Evolutionary conservation across 441 rosid genomes (phyloP).

Genomic region (Aleurites moluccanus): DNA sequence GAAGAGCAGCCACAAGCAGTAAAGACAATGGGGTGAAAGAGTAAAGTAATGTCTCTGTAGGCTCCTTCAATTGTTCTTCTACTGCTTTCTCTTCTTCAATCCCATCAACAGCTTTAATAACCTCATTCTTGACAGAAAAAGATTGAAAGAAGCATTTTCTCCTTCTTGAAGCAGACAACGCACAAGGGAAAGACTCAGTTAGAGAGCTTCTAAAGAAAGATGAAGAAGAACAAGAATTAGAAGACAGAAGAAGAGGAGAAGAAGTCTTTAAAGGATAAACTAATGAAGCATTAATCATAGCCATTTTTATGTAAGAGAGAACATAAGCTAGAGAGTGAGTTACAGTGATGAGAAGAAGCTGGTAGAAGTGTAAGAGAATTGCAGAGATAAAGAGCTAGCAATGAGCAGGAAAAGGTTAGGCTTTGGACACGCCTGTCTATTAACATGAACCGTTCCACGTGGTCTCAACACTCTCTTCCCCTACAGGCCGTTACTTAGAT

Average conservation of each 20-base stretch:
- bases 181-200: slow-evolving; percentile 18
- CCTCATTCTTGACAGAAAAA: slow-evolving; percentile 32
- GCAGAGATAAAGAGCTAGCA: neutral
- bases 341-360: neutral
- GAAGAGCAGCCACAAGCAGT: slow-evolving; percentile 66
- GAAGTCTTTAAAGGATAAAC: slow-evolving; percentile 21
- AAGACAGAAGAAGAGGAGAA: slow-evolving; percentile 26
- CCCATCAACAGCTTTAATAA: slow-evolving; percentile 16
- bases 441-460: slow-evolving; percentile 28
- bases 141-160: slow-evolving; percentile 20
- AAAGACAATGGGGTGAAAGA: slow-evolving; percentile 69
- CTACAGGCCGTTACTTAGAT: too few relatives aligned
- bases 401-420: slow-evolving; percentile 45
- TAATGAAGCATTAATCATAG: slow-evolving; percentile 39
- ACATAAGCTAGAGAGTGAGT: slow-evolving; percentile 10
- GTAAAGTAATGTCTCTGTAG: slow-evolving; percentile 50
- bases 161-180: slow-evolving; percentile 12
- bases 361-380: neutral
- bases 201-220: slow-evolving; percentile 28
- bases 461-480: slow-evolving; percentile 33
- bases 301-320: slow-evolving; percentile 37
- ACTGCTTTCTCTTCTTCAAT: slow-evolving; percentile 12
- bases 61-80: slow-evolving; percentile 24
- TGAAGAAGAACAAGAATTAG: slow-evolving; percentile 14
- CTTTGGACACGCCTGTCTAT: slow-evolving; percentile 58